These are phyloP conservation scores for Blastocladiella britannica DNA, from an alignment of 192 early-diverging fungal species.

Conservation along the genomic window DNA sequence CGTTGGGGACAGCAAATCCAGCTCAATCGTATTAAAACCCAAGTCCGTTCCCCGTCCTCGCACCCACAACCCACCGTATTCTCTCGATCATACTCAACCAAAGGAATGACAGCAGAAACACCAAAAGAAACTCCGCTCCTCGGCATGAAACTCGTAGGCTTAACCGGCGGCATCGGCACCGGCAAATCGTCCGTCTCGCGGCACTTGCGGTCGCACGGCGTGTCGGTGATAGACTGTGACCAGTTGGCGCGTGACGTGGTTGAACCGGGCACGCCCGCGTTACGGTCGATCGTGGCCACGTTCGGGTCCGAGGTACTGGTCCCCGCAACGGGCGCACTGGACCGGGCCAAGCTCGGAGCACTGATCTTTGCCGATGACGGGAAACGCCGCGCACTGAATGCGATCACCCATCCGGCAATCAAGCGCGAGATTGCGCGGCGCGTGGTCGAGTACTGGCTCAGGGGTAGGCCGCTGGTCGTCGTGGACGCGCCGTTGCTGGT, in stretches of 20 bases:
- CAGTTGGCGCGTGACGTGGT: constrained; percentile 71
- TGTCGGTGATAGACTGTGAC: constrained; percentile 84
- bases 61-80: no score
- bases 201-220: constrained; percentile 24
- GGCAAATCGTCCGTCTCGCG: constrained; percentile 43
- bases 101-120: no score
- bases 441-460: constrained; percentile 44
- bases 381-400: constrained; percentile 54
- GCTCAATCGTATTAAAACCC: no score
- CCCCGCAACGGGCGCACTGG: constrained; percentile 24
- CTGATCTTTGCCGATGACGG: constrained; percentile 57
- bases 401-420: constrained; percentile 71
- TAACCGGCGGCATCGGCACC: constrained; percentile 88
- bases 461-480: constrained; percentile 44
- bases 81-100: no score
- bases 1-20: no score
- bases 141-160: constrained; percentile 79
- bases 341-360: constrained; percentile 53
- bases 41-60: no score
- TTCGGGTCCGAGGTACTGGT: constrained; percentile 54
- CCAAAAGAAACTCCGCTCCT: no score
- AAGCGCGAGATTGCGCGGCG: constrained; percentile 55
- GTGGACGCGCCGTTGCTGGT: constrained; percentile 87
- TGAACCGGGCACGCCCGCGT: constrained; percentile 47
- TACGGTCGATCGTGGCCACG: constrained; percentile 42